Percentiles rank a stretch among this genome's conserved stretches.
These are phyloP conservation scores for Leucosporidium scottii DNA, from an alignment of 768 basidiomycete genomes.

Conservation along the genomic window DNA sequence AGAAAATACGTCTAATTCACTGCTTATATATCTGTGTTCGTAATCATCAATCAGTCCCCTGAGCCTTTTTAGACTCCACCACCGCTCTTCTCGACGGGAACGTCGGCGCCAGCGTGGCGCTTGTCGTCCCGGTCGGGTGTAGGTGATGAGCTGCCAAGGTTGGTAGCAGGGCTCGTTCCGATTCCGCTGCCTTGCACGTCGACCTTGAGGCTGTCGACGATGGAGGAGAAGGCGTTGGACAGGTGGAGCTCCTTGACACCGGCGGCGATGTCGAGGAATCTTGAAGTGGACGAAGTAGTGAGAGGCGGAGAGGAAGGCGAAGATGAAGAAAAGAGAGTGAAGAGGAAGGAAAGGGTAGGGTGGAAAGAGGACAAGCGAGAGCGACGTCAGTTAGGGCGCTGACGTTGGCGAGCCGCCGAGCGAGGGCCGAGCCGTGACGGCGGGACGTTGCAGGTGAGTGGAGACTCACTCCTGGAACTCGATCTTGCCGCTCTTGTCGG, in stretches of 20 bases:
- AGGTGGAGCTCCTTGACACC: slow-evolving; percentile 43
- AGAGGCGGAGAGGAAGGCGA: too few relatives aligned
- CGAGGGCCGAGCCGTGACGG: too few relatives aligned
- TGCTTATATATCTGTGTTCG: too few relatives aligned
- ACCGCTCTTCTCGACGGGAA: background rate
- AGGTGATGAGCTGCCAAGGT: background rate
- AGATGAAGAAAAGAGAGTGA: too few relatives aligned
- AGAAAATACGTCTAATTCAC: too few relatives aligned
- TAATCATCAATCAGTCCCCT: too few relatives aligned
- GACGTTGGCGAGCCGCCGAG: background rate
- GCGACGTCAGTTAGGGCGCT: background rate
- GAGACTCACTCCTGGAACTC: slow-evolving; percentile 68
- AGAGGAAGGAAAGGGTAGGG: background rate
- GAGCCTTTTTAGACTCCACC: background rate
- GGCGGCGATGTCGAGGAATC: slow-evolving; percentile 42
- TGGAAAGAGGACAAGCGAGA: background rate
- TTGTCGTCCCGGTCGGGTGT: background rate
- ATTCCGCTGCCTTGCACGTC: background rate
- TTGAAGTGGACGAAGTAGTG: background rate
- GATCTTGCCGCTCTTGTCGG: slow-evolving; percentile 49
- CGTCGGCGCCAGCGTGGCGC: background rate
- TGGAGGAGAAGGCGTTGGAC: slow-evolving; percentile 22
- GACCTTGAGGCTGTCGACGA: slow-evolving; percentile 1
- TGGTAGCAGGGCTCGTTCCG: background rate
- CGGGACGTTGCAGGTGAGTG: background rate